Conservation (phyloP, 2,329 filamentous ascomycete species). For the Penicillium oxalicum region DNA sequence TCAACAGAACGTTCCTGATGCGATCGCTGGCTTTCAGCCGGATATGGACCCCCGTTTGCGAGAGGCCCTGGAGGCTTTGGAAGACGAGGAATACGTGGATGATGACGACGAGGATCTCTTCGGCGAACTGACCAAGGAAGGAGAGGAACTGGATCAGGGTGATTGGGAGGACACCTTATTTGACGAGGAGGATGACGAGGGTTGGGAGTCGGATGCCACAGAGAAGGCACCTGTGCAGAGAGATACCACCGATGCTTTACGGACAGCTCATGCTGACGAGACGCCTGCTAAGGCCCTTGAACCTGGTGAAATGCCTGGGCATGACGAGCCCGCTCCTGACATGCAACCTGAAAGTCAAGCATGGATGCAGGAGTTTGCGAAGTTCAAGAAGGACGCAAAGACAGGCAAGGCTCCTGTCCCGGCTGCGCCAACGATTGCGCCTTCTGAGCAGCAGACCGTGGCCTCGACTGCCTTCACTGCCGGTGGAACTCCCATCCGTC, state of each 20-base stretch:
- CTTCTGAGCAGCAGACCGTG: slow-evolving; percentile 38
- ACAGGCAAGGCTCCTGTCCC: slow-evolving; percentile 32
- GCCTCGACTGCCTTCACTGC: slow-evolving; percentile 49
- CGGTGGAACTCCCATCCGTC: slow-evolving; percentile 59
- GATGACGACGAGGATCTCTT: slow-evolving; percentile 82
- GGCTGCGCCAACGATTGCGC: slow-evolving; percentile 32
- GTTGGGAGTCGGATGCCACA: slow-evolving; percentile 93
- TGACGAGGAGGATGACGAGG: slow-evolving; percentile 61
- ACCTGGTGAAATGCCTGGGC: slow-evolving; percentile 32
- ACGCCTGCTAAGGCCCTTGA: slow-evolving; percentile 17
- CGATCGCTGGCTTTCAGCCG: slow-evolving; percentile 87
- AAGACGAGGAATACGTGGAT: slow-evolving; percentile 91
- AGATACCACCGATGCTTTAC: slow-evolving; percentile 18
- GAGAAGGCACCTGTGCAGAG: slow-evolving; percentile 60
- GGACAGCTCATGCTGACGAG: slow-evolving; percentile 42
- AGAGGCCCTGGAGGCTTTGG: slow-evolving; percentile 86
- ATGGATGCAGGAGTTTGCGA: slow-evolving; percentile 88
- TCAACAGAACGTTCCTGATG: slow-evolving; percentile 87
- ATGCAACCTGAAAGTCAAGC: slow-evolving; percentile 62
- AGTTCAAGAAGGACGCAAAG: slow-evolving; percentile 77
- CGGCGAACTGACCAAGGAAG: slow-evolving; percentile 60
- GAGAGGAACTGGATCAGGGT: slow-evolving; percentile 65
- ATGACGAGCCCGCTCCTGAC: slow-evolving; percentile 36
- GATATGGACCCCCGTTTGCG: slow-evolving; percentile 93
- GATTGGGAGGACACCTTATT: slow-evolving; percentile 67